A percentile compares a stretch with the other conserved stretches of the same genome.
phyloP scores from a whole-genome alignment of 2,329 filamentous ascomycete genomes.

The Dothidotthia symphoricarpi region DNA sequence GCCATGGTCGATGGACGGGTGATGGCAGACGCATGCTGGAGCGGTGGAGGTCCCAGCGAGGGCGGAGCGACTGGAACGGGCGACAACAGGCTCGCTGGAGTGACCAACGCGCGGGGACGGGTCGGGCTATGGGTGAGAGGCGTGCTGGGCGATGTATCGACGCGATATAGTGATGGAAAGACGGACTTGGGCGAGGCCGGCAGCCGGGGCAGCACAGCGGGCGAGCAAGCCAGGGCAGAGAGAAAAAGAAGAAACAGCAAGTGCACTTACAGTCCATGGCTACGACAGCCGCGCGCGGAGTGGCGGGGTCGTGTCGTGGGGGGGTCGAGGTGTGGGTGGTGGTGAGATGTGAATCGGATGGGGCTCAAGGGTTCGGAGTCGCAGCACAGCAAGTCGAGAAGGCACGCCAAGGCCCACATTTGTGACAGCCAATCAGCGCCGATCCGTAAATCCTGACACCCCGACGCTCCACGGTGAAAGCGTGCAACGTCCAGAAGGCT shows the following conservation, averaged over 20 bases:
- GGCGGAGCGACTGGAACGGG: conserved; percentile 13
- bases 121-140: conserved; percentile 14
- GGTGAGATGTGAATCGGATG: conserved; percentile 18
- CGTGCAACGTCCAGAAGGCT: too few species aligned
- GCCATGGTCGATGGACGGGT: conserved; percentile 34
- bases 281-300: conserved; percentile 47
- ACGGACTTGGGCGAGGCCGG: conserved; percentile 35
- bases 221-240: conserved; percentile 20
- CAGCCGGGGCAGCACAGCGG: conserved; percentile 13
- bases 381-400: conserved; percentile 9
- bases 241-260: conserved; percentile 35
- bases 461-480: too few species aligned
- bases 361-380: conserved; percentile 9
- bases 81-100: conserved; percentile 14
- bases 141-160: conserved; percentile 30
- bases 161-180: conserved; percentile 35
- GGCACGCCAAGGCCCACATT: conserved; percentile 4
- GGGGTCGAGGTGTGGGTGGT: conserved; percentile 33
- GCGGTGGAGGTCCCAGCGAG: conserved; percentile 21
- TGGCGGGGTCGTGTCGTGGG: conserved; percentile 26
- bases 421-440: conserved; percentile 20
- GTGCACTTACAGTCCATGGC: conserved; percentile 62
- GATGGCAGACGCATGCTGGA: conserved; percentile 28
- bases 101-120: conserved; percentile 12
- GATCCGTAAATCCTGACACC: too few species aligned